Conservation (phyloP, 176 grass and related monocot species). For the Oryza brachyantha region DNA sequence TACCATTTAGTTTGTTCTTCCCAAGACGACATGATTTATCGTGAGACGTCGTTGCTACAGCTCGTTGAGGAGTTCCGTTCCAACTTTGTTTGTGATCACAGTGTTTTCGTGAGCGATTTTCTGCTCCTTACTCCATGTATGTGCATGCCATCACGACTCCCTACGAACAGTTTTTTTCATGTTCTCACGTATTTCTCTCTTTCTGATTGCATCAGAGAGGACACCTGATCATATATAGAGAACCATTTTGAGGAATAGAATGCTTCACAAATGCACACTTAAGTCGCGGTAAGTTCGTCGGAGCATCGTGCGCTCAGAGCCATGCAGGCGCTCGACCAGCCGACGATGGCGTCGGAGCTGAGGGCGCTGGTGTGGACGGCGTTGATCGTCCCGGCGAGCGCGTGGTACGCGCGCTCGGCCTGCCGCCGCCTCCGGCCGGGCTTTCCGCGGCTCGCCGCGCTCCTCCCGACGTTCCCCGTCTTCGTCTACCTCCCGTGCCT, state of each 20-base stretch:
- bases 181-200: neutral
- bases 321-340: neutral
- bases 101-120: conserved; percentile 18
- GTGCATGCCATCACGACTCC: neutral
- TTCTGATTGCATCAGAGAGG: neutral
- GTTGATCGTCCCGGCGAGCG: conserved; percentile 33
- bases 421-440: conserved; percentile 38
- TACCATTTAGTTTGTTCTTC: neutral
- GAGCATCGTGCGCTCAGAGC: neutral
- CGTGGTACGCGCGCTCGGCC: conserved; percentile 47
- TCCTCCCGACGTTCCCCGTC: conserved; percentile 45
- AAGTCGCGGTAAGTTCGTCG: neutral
- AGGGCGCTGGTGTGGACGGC: conserved; percentile 38
- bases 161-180: neutral
- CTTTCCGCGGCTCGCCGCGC: conserved; percentile 31
- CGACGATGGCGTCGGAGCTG: conserved; percentile 38
- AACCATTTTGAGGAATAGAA: neutral
- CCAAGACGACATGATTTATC: neutral
- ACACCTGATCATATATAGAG: neutral
- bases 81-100: neutral
- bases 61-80: neutral
- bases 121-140: conserved; percentile 11
- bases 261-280: neutral
- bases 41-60: neutral
- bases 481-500: conserved; percentile 50